Evolutionary conservation across 169 alveolate genomes (phyloP), one percentile per base, ranked within the genome.

Genomic region (Cryptosporidium sp.): DNA sequence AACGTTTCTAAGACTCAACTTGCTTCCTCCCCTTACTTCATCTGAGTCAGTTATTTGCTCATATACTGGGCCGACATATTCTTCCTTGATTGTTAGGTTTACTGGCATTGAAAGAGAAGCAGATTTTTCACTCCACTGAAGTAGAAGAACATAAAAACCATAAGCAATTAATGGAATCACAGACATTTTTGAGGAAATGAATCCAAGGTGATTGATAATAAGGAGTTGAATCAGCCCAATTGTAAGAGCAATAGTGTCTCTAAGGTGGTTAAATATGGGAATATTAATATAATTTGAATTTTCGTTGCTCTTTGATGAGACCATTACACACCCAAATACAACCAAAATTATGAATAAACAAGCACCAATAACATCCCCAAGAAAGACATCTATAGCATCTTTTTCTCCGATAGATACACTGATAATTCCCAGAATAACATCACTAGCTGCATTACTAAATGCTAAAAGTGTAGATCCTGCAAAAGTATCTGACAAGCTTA

Each of bases 281-380:
- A 80, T 80, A 62, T 80, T 41, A 18, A 80, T 80, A 16, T 62
- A 62, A 39, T 67, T 80, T 10, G 45, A 16, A n/a, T 80, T 65
- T 26, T 61, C 65, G 10, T 21, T 50, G 39, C 80, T 80, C 80
- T 80, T 80, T 3, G 89, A 80, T 16, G 43, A 80, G 0, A 80
- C 89, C 89, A 80, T 80, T 41, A 80, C 89, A 65, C 89, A 80
- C 5, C 89, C 89, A 80, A 80, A 80, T 0, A 80, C 89, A n/a
- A 80, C 89, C 39, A 80, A 65, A 18, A 65, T 80, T 3, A 80
- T 80, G 39, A 80, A 80, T 43, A 65, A 58, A 14, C 70, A 80
- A 10, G 89, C 89, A 43, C 89, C 89, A 62, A 80, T 7, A 45
- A 80, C 89, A 39, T 80, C 89, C 21, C 89, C 89, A 21, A 80